Evolutionary conservation across 1,284 basidiomycete genomes (phyloP).

Genomic region (Meira miltonrushii): DNA sequence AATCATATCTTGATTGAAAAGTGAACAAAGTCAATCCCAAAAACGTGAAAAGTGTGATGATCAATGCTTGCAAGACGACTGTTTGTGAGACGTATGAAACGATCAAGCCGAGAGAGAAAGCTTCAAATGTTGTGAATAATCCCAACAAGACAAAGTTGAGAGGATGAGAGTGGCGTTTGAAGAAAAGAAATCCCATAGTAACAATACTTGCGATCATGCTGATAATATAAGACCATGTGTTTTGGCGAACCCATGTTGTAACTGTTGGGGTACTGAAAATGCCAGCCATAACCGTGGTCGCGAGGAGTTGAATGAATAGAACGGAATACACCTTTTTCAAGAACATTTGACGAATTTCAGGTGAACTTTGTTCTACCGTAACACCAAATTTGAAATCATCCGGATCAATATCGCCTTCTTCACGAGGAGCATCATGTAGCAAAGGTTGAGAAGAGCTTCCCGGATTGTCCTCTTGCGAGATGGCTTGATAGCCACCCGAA

Average conservation of each 20-base stretch:
- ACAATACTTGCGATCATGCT: slow-evolving; percentile 69
- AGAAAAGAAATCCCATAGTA: slow-evolving; percentile 71
- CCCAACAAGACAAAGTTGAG: slow-evolving; percentile 72
- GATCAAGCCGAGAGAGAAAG: slow-evolving; percentile 63
- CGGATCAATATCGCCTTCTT: slow-evolving; percentile 36
- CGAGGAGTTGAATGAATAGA: slow-evolving; percentile 46
- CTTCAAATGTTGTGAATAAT: slow-evolving; percentile 52
- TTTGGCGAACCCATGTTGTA: slow-evolving; percentile 34
- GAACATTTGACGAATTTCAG: slow-evolving; percentile 47
- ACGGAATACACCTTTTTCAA: slow-evolving; percentile 41
- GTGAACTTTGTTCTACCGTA: slow-evolving; percentile 47
- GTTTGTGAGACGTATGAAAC: slow-evolving; percentile 69
- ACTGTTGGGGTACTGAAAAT: slow-evolving; percentile 30
- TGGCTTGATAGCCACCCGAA: slow-evolving; percentile 14
- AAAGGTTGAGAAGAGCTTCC: slow-evolving; percentile 7
- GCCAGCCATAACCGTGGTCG: slow-evolving; percentile 36
- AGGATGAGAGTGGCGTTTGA: slow-evolving; percentile 80
- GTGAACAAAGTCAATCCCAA: slow-evolving; percentile 74
- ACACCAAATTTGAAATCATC: slow-evolving; percentile 50
- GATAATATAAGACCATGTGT: slow-evolving; percentile 52
- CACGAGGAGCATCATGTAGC: slow-evolving; percentile 6
- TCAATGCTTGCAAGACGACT: slow-evolving; percentile 78
- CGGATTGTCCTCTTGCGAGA: slow-evolving; percentile 17
- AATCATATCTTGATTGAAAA: slow-evolving; percentile 66
- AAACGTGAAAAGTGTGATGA: slow-evolving; percentile 82